These are phyloP conservation scores for Ilyonectria mors-panacis DNA, from an alignment of 2,329 filamentous ascomycete genomes.

Conservation along the genomic window DNA sequence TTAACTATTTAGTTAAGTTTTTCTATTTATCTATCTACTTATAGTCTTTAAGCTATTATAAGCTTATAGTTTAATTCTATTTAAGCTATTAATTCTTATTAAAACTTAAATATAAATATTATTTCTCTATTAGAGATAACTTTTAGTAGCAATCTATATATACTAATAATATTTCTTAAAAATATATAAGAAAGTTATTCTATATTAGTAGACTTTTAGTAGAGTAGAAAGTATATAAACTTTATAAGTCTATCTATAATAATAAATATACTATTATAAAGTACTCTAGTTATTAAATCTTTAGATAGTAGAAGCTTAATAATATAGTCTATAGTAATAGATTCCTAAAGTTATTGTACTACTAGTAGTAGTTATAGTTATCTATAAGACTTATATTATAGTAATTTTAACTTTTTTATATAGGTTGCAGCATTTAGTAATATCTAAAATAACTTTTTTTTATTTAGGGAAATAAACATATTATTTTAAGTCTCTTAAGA, in stretches of 20 bases:
- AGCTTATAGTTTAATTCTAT: slow-evolving; percentile 14
- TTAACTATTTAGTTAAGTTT: slow-evolving; percentile 11
- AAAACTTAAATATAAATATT: slow-evolving; percentile 22
- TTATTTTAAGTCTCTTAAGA: slow-evolving; percentile 15
- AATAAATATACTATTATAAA: too few relatives aligned
- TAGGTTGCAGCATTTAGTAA: slow-evolving; percentile 22
- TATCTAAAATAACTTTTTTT: slow-evolving; percentile 13
- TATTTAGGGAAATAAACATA: slow-evolving; percentile 15
- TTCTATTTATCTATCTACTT: slow-evolving; percentile 14
- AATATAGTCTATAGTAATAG: too few relatives aligned
- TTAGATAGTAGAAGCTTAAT: too few relatives aligned
- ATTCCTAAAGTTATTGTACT: slow-evolving; percentile 20
- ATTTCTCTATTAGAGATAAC: slow-evolving; percentile 25
- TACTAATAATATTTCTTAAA: slow-evolving; percentile 22
- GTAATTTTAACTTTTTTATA: slow-evolving; percentile 9
- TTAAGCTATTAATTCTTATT: slow-evolving; percentile 23
- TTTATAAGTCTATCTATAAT: slow-evolving; percentile 18
- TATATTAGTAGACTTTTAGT: slow-evolving; percentile 19
- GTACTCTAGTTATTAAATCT: too few relatives aligned
- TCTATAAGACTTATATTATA: slow-evolving; percentile 26
- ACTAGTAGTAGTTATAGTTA: slow-evolving; percentile 29
- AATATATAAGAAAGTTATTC: slow-evolving; percentile 21
- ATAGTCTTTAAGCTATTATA: not conserved
- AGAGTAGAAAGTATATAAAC: slow-evolving; percentile 19
- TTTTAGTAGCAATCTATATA: slow-evolving; percentile 17